Evolutionary conservation across 208 protist genomes (phyloP).

Genomic region (Trypanosomatidae sp.): DNA sequence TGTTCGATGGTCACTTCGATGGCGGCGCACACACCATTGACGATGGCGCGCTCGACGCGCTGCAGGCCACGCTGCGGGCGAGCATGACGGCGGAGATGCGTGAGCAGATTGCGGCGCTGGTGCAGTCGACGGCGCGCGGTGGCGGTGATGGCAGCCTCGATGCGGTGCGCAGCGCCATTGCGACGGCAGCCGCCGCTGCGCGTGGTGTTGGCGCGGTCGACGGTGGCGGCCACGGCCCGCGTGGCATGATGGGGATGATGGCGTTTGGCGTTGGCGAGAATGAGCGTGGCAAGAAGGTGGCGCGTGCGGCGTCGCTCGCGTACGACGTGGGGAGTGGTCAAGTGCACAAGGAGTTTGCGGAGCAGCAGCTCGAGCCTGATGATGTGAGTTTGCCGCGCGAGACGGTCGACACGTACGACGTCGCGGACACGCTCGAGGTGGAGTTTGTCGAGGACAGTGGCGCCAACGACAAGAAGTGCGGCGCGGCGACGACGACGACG

Average conservation of each 20-base stretch:
- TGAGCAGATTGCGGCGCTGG: constrained; percentile 68
- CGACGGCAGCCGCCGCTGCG: too few relatives aligned
- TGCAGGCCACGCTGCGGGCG: constrained; percentile 48
- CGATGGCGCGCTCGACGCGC: constrained; percentile 22
- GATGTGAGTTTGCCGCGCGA: constrained; percentile 66
- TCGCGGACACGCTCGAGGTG: constrained; percentile 61
- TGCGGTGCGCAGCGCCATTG: neutral
- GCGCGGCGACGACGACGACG: too few relatives aligned
- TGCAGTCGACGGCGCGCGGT: constrained; percentile 50
- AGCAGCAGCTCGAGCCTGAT: constrained; percentile 81
- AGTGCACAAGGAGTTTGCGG: constrained; percentile 78
- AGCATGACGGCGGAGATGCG: constrained; percentile 76
- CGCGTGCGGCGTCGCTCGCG: constrained; percentile 50
- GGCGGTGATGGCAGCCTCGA: constrained; percentile 4
- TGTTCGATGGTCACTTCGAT: constrained; percentile 69
- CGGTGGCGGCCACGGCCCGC: constrained; percentile 31
- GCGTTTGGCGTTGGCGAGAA: constrained; percentile 84
- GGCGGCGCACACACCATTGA: constrained; percentile 46
- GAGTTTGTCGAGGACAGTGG: constrained; percentile 71
- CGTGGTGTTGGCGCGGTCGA: too few relatives aligned
- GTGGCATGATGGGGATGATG: constrained; percentile 74
- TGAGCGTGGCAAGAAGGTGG: constrained; percentile 85
- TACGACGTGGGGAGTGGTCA: constrained; percentile 71
- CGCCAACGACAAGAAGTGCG: too few relatives aligned
- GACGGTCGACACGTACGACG: constrained; percentile 63